Evolutionary conservation across 306 rosid genomes (phyloP), one percentile per base, ranked within the genome.

Genomic region (Dicorynia guianensis): DNA sequence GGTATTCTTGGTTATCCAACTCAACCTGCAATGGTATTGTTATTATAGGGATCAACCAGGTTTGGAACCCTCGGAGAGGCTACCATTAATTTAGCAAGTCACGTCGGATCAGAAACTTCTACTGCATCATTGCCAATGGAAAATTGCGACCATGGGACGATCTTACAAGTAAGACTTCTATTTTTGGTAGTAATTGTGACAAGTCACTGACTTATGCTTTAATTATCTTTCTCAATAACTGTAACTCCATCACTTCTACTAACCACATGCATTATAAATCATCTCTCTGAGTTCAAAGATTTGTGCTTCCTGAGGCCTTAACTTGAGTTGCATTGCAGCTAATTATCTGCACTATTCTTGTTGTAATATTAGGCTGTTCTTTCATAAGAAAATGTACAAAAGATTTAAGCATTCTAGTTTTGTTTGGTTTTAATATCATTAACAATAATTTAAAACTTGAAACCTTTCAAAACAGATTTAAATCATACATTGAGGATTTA

Each of bases 11-110:
- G 14, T n/a, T 30, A 66, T n/a, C 20, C 63, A 39, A 44, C 67
- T 15, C 6, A 55, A 56, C 18, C 60, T 43, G 15, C 66, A 13
- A 18, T 69, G 55, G 11, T 19, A 77, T 64, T 49, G 13, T 48
- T 44, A 56, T 44, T 67, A 20, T 46, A 81, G 86, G 86, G 82
- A 67, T 82, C 80, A 12, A 50, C 79, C 5, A 82, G 76, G 79
- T 82, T 82, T 77, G 82, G 82, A n/a, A 77, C 79, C 43, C 80
- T 82, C 72, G 86, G 86, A 3, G 86, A 77, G 80, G 80, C 80
- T 46, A 77, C 76, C 55, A 72, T 82, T 38, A 74, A 82, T 30
- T 82, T 82, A 69, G 72, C 80, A 52, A 78, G 49, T 67, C 73
- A 61, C 69, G 36, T 61, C 56, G 43, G 39, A 34, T 53, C 71